Evolutionary conservation across 495 filamentous ascomycete species (phyloP), one percentile per base, ranked within the genome.

Genomic region (Sordaria brevicollis): DNA sequence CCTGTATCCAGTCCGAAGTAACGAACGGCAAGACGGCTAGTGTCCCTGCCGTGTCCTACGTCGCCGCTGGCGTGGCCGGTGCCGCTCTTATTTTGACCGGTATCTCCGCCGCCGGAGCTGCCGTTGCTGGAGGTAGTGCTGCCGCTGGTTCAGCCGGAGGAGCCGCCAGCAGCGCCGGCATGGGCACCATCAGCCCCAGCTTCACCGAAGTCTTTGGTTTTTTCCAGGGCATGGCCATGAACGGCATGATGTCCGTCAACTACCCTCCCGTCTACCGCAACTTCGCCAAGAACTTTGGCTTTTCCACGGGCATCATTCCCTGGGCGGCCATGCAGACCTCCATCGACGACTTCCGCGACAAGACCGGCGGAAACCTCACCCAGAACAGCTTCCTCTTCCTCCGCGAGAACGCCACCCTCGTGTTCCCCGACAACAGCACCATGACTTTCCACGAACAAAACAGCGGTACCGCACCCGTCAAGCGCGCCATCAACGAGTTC

Each of bases 161-260:
- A 38, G 76, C 81, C 33, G 79, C 80, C 34, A 87, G 86, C 10
- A 84, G 84, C 36, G 84, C 87, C 19, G 92, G 91, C n/a, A 79
- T 86, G 36, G 81, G 89, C 13, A 86, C 91, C 1, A 79, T 89
- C 37, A 96, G 92, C 72, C 95, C 95, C 9, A 91, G 88, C 65
- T 97, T 97, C 79, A 86, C 83, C 65, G 93, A 97, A 75, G 89
- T 97, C 67, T 88, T 97, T 77, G 88, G 89, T 65, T 94, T 90
- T 87, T 97, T 98, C 80, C 95, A 98, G 81, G 89, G 89, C 35
- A 89, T 99, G 79, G 94, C 95, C 21, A 90, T 93, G 83, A 97
- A 94, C 77, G 95, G 95, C 68, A 97, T 98, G 95, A 80, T 97
- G 77, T 94, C 91, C 71, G 93, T 93, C 73, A 87, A 89, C 73